Conservation (phyloP, 169 alveolate genomes). For the Cryptosporidium parvum region DNA sequence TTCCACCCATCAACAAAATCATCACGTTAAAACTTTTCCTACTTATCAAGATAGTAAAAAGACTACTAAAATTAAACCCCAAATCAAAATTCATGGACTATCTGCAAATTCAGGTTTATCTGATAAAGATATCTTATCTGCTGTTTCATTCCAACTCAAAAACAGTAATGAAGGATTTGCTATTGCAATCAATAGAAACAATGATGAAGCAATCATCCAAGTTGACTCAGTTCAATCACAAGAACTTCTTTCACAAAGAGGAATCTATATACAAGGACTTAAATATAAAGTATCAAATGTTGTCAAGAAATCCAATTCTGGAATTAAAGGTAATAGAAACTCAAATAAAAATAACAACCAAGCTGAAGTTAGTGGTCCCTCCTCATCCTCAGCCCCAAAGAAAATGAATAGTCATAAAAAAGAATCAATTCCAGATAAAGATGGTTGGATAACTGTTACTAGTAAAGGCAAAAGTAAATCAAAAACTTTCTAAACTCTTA, state of each 20-base stretch:
- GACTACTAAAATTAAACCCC: conserved; percentile 23
- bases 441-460: conserved; percentile 70
- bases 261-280: conserved; percentile 56
- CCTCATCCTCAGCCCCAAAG: background rate
- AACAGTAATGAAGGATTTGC: conserved; percentile 65
- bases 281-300: conserved; percentile 37
- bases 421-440: conserved; percentile 32
- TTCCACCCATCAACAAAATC: background rate
- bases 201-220: conserved; percentile 42
- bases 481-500: conserved; percentile 14
- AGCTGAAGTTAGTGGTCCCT: background rate
- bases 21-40: conserved; percentile 33
- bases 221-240: conserved; percentile 63
- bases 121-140: conserved; percentile 58
- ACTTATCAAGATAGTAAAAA: conserved; percentile 43
- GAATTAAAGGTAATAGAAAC: background rate
- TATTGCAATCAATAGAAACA: conserved; percentile 46
- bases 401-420: conserved; percentile 1
- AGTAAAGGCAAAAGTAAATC: conserved; percentile 18
- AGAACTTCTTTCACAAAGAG: conserved; percentile 63
- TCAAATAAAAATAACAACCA: background rate
- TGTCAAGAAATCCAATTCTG: conserved; percentile 2
- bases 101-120: conserved; percentile 3
- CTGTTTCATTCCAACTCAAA: conserved; percentile 49
- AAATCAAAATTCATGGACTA: conserved; percentile 43